These are phyloP conservation scores for Penicillium sp. DNA, from an alignment of 2,329 filamentous ascomycete species.

Conservation along the genomic window DNA sequence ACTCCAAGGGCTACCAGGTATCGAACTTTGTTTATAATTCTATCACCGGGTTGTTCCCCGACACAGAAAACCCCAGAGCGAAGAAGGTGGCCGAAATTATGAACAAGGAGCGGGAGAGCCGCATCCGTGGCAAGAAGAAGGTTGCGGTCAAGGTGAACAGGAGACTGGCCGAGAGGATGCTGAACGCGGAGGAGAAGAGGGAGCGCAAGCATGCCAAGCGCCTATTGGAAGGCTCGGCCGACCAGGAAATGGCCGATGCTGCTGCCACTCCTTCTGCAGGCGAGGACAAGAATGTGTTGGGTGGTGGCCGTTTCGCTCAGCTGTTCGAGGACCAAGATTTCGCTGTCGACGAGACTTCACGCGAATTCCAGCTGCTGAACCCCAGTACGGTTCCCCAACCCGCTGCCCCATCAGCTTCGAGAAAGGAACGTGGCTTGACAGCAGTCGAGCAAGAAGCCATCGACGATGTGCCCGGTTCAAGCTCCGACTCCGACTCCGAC, in stretches of 20 bases:
- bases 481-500: constrained; percentile 37
- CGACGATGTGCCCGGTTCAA: constrained; percentile 49
- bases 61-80: constrained; percentile 59
- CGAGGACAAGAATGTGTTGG: constrained; percentile 64
- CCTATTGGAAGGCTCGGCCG: constrained; percentile 56
- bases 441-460: constrained; percentile 62
- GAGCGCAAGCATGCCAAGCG: constrained; percentile 46
- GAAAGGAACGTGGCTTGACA: constrained; percentile 53
- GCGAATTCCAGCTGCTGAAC: constrained; percentile 85
- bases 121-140: constrained; percentile 93
- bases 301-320: constrained; percentile 80
- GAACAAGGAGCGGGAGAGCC: constrained; percentile 91
- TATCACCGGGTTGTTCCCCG: constrained; percentile 5
- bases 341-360: constrained; percentile 80
- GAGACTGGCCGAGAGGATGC: constrained; percentile 60
- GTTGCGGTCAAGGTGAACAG: constrained; percentile 84
- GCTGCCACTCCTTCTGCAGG: constrained; percentile 17
- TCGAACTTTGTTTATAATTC: constrained; percentile 85
- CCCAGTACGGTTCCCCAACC: constrained; percentile 65
- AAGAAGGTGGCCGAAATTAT: constrained; percentile 85
- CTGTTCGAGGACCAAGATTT: constrained; percentile 95
- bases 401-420: constrained; percentile 13
- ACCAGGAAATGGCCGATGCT: constrained; percentile 44
- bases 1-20: constrained; percentile 72
- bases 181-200: constrained; percentile 59